Conservation (phyloP, 1,284 basidiomycete genomes). For the Tylopilus orsonianus region DNA sequence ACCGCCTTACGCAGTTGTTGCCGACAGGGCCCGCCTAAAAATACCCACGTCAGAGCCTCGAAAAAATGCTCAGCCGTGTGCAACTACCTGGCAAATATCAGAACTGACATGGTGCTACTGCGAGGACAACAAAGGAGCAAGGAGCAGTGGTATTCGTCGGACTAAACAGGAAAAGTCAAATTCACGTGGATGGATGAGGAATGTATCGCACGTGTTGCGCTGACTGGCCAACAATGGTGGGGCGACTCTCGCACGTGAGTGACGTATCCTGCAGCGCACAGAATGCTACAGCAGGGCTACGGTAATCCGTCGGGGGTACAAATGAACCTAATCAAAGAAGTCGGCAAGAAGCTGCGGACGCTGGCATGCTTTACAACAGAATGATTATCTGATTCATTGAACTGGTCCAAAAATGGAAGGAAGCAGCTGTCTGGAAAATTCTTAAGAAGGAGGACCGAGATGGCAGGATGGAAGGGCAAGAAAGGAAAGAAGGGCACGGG, state of each 20-base stretch:
- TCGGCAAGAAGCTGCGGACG: constrained; percentile 5
- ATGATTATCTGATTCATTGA: constrained; percentile 15
- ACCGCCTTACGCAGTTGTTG: constrained; percentile 1
- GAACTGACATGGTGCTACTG: too few relatives aligned
- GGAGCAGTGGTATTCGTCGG: not conserved
- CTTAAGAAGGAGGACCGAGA: not conserved
- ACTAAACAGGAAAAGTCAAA: constrained; percentile 9
- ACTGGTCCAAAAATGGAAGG: constrained; percentile 5
- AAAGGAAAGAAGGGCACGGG: not conserved
- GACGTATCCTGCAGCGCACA: constrained; percentile 5
- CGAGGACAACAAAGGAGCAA: not conserved
- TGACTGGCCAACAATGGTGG: not conserved
- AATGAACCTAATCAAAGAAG: constrained; percentile 1
- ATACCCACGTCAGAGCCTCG: not conserved
- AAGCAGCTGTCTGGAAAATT: not conserved
- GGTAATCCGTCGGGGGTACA: not conserved
- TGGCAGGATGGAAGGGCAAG: not conserved
- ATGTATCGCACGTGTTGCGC: not conserved
- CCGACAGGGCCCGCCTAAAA: not conserved
- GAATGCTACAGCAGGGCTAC: constrained; percentile 3
- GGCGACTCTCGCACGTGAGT: not conserved
- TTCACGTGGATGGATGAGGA: not conserved
- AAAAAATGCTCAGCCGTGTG: not conserved
- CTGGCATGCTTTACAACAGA: not conserved
- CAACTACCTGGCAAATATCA: too few relatives aligned